These are phyloP conservation scores for Boletus subparvulus DNA, from an alignment of 768 basidiomycete species.

Conservation along the genomic window DNA sequence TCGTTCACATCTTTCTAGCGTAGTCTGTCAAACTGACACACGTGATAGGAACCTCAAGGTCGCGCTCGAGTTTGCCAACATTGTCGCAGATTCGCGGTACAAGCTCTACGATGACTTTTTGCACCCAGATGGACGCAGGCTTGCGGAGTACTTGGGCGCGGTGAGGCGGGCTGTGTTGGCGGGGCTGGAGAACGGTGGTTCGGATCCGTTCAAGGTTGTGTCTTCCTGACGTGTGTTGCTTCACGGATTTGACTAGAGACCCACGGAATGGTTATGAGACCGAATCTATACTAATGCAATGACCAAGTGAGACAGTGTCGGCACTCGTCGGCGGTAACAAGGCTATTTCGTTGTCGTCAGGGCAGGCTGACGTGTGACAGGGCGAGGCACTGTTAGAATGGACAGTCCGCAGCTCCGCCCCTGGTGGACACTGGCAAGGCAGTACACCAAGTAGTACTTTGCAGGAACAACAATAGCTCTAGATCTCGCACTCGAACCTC, in stretches of 20 bases:
- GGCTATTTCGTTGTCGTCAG: too few species aligned
- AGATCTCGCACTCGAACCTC: conserved; percentile 1
- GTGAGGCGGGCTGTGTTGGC: conserved; percentile 72
- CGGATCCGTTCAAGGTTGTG: conserved; percentile 66
- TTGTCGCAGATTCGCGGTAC: conserved; percentile 86
- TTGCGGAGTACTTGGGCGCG: conserved; percentile 73
- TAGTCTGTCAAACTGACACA: conserved; percentile 1
- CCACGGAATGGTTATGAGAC: background rate
- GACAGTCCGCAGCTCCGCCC: background rate
- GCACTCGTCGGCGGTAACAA: background rate
- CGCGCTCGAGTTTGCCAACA: conserved; percentile 73
- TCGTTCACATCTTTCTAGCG: conserved; percentile 26
- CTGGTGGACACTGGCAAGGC: background rate
- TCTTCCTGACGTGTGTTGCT: conserved; percentile 16
- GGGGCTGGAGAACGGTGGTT: conserved; percentile 71
- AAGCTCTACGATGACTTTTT: conserved; percentile 85
- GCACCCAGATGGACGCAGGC: conserved; percentile 50
- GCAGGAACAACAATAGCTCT: background rate
- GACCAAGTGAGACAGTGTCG: background rate
- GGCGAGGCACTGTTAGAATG: background rate
- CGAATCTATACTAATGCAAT: conserved; percentile 1
- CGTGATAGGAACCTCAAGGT: conserved; percentile 67
- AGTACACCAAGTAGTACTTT: background rate
- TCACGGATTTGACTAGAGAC: conserved; percentile 1
- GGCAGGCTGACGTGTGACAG: conserved; percentile 5